Conservation (phyloP, 805 yeast genomes). For the Saccharomyces mikatae region DNA sequence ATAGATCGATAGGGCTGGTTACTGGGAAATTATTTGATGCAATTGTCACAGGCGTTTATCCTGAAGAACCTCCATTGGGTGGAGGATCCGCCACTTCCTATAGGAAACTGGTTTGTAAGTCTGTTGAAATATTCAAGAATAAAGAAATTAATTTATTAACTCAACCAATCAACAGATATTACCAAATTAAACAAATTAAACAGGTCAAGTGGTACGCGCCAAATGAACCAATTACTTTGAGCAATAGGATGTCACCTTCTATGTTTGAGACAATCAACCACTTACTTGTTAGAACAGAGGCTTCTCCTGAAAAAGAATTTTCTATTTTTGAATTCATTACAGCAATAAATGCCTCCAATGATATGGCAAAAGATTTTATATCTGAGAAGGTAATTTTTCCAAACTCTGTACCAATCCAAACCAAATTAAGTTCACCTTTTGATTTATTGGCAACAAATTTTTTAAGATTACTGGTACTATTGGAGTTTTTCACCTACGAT, state of each 20-base stretch:
- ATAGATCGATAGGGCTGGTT: conserved; percentile 68
- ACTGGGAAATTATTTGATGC: conserved; percentile 52
- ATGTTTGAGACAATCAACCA: conserved; percentile 36
- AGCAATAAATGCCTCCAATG: conserved; percentile 18
- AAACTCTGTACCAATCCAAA: conserved; percentile 23
- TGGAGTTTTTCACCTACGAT: conserved; percentile 39
- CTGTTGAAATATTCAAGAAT: conserved; percentile 44
- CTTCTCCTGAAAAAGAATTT: conserved; percentile 21
- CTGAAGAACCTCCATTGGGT: conserved; percentile 61
- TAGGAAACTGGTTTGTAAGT: conserved; percentile 41
- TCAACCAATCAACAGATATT: conserved; percentile 71
- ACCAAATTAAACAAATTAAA: conserved; percentile 61
- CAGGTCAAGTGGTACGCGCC: conserved; percentile 50
- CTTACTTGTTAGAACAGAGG: conserved; percentile 27
- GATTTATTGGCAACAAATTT: conserved; percentile 53
- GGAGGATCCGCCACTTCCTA: conserved; percentile 53
- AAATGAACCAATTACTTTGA: conserved; percentile 33
- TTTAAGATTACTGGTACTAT: conserved; percentile 44
- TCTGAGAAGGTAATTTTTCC: conserved; percentile 25
- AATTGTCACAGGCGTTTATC: conserved; percentile 52
- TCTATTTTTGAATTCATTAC: conserved; percentile 22
- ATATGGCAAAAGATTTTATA: conserved; percentile 30
- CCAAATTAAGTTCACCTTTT: conserved; percentile 35
- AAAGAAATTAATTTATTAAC: conserved; percentile 61
- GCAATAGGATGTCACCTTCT: conserved; percentile 49